Base-by-base conservation (phyloP, 2,329 filamentous ascomycete genomes). In the Pseudovirgaria hyperparasitica region DNA sequence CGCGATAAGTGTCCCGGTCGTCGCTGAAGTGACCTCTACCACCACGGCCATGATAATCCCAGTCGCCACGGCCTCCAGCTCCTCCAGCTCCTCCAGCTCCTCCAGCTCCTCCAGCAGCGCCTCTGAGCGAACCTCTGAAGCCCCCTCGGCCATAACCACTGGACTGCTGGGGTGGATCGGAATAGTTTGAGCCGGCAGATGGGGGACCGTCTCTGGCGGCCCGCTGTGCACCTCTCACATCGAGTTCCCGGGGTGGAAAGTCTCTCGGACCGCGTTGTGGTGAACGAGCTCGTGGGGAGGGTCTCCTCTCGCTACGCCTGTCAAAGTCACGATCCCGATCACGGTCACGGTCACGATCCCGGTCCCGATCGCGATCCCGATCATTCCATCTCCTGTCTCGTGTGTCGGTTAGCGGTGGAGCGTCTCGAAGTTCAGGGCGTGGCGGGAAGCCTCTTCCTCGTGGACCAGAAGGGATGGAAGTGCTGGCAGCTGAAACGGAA, bases 171-270 rank as follows among this genome's bases (percentile, higher is more conserved):
- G 68, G 63, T 9, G 70, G 65, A 35, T 85, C 79, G 0, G 78
- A 80, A 13, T 72, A 73, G 7, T 72, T 72, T 3, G 79, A 82
- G 4, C 75, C 75, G 11, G 75, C 76, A 2, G 77, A 80, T 13
- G 73, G 67, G 8, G 79, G 77, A 0, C 78, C 79, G 41, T 86
- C 80, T 42, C 80, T 65, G 6, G 78, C 82, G 10, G 68, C 73
- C 24, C 78, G 65, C 28, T 78, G 64, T 11, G 73, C 70, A 31
- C 79, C 67, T 31, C 76, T 72, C 6, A 72, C 63, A 37, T 85
- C 79, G 5, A 78, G 57, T 24, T 72, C 73, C 17, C 74, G 60
- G 1, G 72, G 74, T 2, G 57, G 46, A 35, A 57, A 55, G 30
- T 78, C 73, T 42, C 77, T 67, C 33, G 72, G 72, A 43, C 80